Base-by-base conservation (phyloP, 1,284 basidiomycete species). In the Pholiota adiposa region DNA sequence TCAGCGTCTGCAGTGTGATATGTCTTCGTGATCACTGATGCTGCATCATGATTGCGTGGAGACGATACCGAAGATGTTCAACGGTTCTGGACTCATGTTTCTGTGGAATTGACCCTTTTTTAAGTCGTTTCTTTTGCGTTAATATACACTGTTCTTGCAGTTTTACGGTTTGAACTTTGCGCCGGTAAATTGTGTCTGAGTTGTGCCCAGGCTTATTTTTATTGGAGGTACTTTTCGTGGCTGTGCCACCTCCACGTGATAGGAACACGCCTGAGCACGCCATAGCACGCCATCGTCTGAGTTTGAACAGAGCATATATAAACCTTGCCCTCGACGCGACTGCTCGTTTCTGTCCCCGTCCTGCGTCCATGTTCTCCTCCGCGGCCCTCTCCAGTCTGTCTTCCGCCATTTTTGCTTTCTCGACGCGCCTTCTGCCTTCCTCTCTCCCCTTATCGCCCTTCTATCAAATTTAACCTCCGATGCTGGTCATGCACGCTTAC, bases 241-340 rank as follows among this genome's bases (percentile, higher is more conserved):
- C 52, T 27, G 50, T 58, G 51, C 18, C 19, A 51, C 7, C 9
- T 27, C 3, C 60, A 63, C 56, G 59, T 61, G 61, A 62, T 12
- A n/a, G 25, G 46, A 4, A 14, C 29, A 29, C 31, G 4, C 34
- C 2, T 33, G 46, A 79, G 74, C 76, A 77, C 77, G 76, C 77
- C 71, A 79, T 78, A 75, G 73, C 73, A 76, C 78, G 67, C 75
- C 73, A 78, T 78, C 71, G 75, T 72, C 73, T 75, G 74, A 73
- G 73, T 77, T 75, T 73, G 62, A 69, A 69, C 58, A 6, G 34
- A 14, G n/a, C 41, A 44, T 68, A 69, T 62, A 63, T 67, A 61
- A 65, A 51, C 51, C 19, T 46, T 12, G 29, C 33, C 34, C n/a
- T 49, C 33, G 48, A 58, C 60, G 60, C 59, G 61, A 54, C 58